Conservation (phyloP, 2,329 filamentous ascomycete species). For the Clonostachys sp. region DNA sequence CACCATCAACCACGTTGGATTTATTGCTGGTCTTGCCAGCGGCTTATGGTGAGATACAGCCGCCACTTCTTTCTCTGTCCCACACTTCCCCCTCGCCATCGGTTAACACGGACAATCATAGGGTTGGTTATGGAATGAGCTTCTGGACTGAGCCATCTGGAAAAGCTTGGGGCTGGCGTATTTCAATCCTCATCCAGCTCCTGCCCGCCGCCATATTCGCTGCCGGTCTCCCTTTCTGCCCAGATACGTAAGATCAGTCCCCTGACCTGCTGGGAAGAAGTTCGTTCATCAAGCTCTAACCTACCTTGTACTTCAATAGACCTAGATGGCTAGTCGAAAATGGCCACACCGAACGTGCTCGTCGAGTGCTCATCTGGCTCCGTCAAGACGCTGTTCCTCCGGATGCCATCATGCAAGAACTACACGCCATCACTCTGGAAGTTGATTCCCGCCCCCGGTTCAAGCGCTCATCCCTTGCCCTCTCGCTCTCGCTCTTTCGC, state of each 20-base stretch:
- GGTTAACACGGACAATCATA: constrained; percentile 11
- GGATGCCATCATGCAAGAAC: constrained; percentile 31
- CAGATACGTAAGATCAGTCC: constrained; percentile 40
- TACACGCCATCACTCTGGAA: constrained; percentile 39
- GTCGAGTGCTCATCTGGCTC: constrained; percentile 38
- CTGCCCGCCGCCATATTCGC: constrained; percentile 45
- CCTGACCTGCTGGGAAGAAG: neutral
- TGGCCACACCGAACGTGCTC: constrained; percentile 33
- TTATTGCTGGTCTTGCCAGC: constrained; percentile 46
- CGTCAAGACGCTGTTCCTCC: constrained; percentile 34
- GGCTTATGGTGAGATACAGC: constrained; percentile 45
- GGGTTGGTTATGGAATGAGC: constrained; percentile 51
- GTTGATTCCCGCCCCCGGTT: constrained; percentile 26
- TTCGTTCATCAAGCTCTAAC: neutral
- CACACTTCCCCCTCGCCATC: neutral
- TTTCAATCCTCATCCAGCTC: constrained; percentile 46
- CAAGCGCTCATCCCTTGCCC: constrained; percentile 11
- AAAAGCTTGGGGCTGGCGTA: constrained; percentile 44
- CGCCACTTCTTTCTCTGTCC: neutral
- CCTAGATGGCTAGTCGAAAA: constrained; percentile 56
- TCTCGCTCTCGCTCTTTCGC: constrained; percentile 37
- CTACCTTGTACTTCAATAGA: constrained; percentile 10
- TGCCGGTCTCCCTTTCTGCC: constrained; percentile 43
- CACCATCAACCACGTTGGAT: constrained; percentile 55
- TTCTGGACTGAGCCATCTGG: constrained; percentile 42